These are phyloP conservation scores for Urtica urens DNA, from an alignment of 306 rosid genomes.

Conservation along the genomic window DNA sequence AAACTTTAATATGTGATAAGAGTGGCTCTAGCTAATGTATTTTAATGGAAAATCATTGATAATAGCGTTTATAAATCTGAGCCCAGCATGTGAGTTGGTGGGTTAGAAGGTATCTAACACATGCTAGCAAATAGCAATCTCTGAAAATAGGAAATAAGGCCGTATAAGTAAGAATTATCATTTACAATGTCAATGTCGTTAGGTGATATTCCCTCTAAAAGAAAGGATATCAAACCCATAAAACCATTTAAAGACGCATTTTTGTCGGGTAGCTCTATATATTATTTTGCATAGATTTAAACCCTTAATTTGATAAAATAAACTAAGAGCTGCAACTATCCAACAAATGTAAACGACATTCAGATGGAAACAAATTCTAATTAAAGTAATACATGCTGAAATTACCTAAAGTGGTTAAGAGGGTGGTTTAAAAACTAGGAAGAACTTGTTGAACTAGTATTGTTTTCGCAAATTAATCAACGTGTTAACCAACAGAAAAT, in stretches of 20 bases:
- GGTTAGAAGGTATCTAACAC: slow-evolving; percentile 32
- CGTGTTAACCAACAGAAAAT: too few relatives aligned
- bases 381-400: too few relatives aligned
- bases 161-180: slow-evolving; percentile 1
- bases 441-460: too few relatives aligned
- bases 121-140: slow-evolving; percentile 33
- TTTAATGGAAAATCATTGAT: neutral
- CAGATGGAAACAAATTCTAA: too few relatives aligned
- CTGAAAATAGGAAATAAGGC: slow-evolving; percentile 8
- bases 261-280: slow-evolving; percentile 7
- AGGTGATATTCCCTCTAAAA: slow-evolving; percentile 5
- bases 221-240: slow-evolving; percentile 22
- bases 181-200: slow-evolving; percentile 13
- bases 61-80: slow-evolving; percentile 11
- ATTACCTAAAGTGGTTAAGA: too few relatives aligned
- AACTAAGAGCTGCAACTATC: too few relatives aligned
- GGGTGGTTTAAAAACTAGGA: too few relatives aligned
- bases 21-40: neutral
- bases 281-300: too few relatives aligned
- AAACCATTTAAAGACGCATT: slow-evolving; percentile 21
- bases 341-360: too few relatives aligned
- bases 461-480: too few relatives aligned
- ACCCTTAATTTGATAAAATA: too few relatives aligned
- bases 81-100: slow-evolving; percentile 43
- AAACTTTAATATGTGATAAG: neutral